phyloP scores from a whole-genome alignment of 208 protist species.

The Trypanosoma cruzi region DNA sequence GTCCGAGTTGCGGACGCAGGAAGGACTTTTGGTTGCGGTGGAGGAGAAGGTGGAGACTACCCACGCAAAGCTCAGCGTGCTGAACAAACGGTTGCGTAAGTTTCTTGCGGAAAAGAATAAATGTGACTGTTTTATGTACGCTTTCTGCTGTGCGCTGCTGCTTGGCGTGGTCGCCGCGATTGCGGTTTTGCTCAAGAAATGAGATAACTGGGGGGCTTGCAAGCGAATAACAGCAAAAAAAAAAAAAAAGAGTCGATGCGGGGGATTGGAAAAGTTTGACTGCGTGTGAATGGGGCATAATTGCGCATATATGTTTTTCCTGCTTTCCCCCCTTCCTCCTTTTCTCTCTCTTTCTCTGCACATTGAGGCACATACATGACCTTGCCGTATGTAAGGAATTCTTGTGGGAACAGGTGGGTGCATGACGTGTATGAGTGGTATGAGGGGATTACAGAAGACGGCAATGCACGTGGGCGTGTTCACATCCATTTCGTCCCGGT shows the following conservation, averaged over 20 bases:
- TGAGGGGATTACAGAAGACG: too few species aligned
- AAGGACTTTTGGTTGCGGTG: slow-evolving; percentile 9
- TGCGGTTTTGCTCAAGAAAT: slow-evolving; percentile 12
- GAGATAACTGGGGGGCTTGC: neutral
- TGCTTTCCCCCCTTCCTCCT: too few species aligned
- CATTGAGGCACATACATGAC: neutral
- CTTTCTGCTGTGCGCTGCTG: slow-evolving; percentile 20
- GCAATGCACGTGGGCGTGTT: neutral
- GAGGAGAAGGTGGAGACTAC: slow-evolving; percentile 19
- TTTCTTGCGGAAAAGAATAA: slow-evolving; percentile 7
- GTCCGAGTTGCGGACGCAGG: slow-evolving; percentile 15
- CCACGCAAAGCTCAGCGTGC: neutral
- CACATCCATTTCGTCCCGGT: neutral
- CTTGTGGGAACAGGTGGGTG: neutral
- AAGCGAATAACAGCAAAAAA: neutral
- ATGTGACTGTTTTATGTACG: slow-evolving; percentile 22
- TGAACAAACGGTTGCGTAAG: slow-evolving; percentile 21
- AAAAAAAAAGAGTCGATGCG: too few species aligned
- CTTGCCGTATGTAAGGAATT: neutral
- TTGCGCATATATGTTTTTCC: too few species aligned
- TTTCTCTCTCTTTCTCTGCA: neutral
- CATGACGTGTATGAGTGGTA: neutral
- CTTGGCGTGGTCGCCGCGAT: slow-evolving; percentile 18
- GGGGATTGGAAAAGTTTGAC: too few species aligned
- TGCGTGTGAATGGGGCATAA: too few species aligned